Evolutionary conservation across 2,329 filamentous ascomycete genomes (phyloP).

Genomic region (Canariomyces notabilis): DNA sequence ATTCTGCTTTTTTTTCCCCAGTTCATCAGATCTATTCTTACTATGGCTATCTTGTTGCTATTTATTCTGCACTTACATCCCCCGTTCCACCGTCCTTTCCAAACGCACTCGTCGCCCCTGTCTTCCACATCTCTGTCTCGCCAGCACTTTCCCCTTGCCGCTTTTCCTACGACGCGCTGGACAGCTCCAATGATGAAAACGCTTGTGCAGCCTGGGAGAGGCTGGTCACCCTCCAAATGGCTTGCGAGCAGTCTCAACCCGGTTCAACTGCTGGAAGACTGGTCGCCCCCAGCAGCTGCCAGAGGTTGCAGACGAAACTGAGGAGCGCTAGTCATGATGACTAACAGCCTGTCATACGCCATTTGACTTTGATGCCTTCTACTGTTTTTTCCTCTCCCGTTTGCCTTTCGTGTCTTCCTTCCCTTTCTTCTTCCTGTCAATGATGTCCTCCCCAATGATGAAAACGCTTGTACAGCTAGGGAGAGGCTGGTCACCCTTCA

Average conservation of each 20-base stretch:
- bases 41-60: no score
- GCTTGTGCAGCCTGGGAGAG: background rate
- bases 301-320: background rate
- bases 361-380: no score
- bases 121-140: background rate
- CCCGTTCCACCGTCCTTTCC: no score
- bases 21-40: no score
- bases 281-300: no score
- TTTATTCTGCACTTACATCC: no score
- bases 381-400: no score
- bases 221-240: background rate
- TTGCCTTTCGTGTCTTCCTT: background rate
- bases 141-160: background rate
- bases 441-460: conserved; percentile 2
- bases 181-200: background rate
- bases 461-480: background rate
- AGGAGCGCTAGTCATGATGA: no score
- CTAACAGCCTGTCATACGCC: background rate
- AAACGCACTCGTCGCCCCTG: background rate
- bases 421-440: background rate
- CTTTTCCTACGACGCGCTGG: no score
- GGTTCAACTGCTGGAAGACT: no score
- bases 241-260: background rate
- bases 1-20: no score
- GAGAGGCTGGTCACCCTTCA: background rate